These are phyloP conservation scores for Populus ilicifolia DNA, from an alignment of 345 rosid genomes.

Conservation along the genomic window DNA sequence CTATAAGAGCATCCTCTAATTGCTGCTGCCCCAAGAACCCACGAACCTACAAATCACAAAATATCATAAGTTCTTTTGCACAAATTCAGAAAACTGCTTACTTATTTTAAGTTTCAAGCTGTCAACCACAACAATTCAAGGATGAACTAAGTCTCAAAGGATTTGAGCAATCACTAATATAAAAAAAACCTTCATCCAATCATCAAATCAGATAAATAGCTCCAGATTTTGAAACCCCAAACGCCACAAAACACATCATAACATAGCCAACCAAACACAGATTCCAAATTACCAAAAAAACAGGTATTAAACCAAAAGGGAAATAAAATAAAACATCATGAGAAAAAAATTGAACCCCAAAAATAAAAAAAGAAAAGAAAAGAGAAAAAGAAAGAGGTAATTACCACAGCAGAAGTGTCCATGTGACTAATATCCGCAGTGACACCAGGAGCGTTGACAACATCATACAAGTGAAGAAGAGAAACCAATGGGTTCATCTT, in stretches of 20 bases:
- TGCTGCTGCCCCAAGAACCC: conserved; percentile 92
- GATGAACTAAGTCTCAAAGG: no score
- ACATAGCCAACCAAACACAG: no score
- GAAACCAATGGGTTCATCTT: conserved; percentile 95
- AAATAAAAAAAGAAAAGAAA: background rate
- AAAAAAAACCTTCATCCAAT: no score
- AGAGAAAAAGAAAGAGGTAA: background rate
- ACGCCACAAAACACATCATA: no score
- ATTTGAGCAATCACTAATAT: no score
- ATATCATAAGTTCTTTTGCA: background rate
- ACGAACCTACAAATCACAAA: conserved; percentile 48
- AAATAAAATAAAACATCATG: no score
- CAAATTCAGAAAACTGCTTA: background rate
- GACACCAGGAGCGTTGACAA: conserved; percentile 88
- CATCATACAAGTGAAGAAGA: conserved; percentile 90
- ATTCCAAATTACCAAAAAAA: no score
- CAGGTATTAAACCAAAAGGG: no score
- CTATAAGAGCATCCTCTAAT: conserved; percentile 77
- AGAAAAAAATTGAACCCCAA: no score
- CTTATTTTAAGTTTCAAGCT: background rate
- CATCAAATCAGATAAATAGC: no score
- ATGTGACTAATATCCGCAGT: conserved; percentile 95
- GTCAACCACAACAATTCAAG: no score
- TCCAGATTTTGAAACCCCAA: no score
- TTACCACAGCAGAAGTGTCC: conserved; percentile 94